phyloP scores from a whole-genome alignment of 2,329 filamentous ascomycete genomes.

The Botrytis byssoidea region DNA sequence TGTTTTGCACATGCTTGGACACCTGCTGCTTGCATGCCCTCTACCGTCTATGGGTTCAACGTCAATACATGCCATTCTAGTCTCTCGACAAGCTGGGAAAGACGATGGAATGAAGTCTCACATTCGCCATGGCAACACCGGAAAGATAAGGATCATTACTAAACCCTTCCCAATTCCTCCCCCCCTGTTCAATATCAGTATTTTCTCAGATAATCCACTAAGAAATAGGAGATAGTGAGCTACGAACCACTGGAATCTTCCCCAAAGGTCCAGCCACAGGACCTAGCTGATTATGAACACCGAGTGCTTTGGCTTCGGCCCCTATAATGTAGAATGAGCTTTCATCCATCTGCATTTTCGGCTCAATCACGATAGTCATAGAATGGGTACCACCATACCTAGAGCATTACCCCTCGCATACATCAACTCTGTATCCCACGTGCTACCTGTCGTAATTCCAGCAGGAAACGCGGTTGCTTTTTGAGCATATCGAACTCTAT shows the following conservation, averaged over 20 bases:
- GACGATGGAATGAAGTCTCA: neutral
- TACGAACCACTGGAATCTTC: conserved; percentile 53
- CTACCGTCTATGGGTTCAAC: conserved; percentile 49
- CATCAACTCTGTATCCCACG: conserved; percentile 76
- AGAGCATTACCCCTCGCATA: conserved; percentile 66
- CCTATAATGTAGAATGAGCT: conserved; percentile 44
- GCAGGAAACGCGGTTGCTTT: conserved; percentile 76
- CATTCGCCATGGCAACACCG: conserved; percentile 58
- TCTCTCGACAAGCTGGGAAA: neutral
- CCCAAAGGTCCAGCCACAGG: conserved; percentile 75
- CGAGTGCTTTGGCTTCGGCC: conserved; percentile 66
- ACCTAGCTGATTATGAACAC: conserved; percentile 72
- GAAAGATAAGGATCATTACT: conserved; percentile 74
- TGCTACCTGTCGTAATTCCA: conserved; percentile 74
- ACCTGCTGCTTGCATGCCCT: conserved; percentile 53
- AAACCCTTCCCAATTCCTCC: conserved; percentile 83
- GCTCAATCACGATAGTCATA: neutral
- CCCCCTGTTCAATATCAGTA: conserved; percentile 54
- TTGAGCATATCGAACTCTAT: conserved; percentile 61
- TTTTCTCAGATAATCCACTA: neutral
- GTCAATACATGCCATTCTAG: too few species aligned
- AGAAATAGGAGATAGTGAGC: neutral
- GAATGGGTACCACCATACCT: conserved; percentile 45
- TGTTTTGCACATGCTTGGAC: conserved; percentile 57
- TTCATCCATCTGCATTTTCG: neutral